Evolutionary conservation across 495 filamentous ascomycete species (phyloP).

Genomic region (Podospora conica): DNA sequence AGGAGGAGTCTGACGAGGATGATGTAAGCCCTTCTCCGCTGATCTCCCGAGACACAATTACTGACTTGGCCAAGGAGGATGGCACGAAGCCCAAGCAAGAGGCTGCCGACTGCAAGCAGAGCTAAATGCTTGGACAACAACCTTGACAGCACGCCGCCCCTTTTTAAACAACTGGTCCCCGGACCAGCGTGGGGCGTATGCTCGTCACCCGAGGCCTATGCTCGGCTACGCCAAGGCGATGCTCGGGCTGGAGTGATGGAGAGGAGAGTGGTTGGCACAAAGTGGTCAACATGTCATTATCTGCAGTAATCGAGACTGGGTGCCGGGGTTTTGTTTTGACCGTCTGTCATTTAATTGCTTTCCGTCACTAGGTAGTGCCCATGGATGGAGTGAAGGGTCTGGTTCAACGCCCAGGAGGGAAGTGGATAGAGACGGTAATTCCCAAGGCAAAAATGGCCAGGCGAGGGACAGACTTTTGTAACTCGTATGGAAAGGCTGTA

Average conservation of each 20-base stretch:
- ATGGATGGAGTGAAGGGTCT: constrained; percentile 11
- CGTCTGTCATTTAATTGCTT: constrained; percentile 21
- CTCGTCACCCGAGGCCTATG: constrained; percentile 9
- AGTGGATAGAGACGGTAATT: constrained; percentile 15
- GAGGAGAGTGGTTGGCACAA: constrained; percentile 5
- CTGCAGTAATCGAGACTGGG: constrained; percentile 16
- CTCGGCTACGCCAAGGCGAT: constrained; percentile 9
- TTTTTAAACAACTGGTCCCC: constrained; percentile 9
- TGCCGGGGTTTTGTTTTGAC: constrained; percentile 22
- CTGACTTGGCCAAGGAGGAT: constrained; percentile 62
- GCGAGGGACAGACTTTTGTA: constrained; percentile 1
- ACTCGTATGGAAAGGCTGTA: background rate
- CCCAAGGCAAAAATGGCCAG: background rate
- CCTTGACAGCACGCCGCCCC: constrained; percentile 6
- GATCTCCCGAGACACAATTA: background rate
- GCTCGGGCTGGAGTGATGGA: constrained; percentile 10
- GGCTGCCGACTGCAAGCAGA: constrained; percentile 99
- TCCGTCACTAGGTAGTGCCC: constrained; percentile 8
- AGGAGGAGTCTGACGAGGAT: constrained; percentile 80
- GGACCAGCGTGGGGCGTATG: constrained; percentile 3
- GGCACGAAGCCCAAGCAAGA: constrained; percentile 96
- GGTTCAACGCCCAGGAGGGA: background rate
- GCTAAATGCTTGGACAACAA: constrained; percentile 49
- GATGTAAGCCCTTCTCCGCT: constrained; percentile 57
- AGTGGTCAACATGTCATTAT: constrained; percentile 21